Percentiles rank a stretch among this genome's conserved stretches.
Conservation (phyloP, 495 filamentous ascomycete genomes). For the Penicillium macrosclerotiorum region DNA sequence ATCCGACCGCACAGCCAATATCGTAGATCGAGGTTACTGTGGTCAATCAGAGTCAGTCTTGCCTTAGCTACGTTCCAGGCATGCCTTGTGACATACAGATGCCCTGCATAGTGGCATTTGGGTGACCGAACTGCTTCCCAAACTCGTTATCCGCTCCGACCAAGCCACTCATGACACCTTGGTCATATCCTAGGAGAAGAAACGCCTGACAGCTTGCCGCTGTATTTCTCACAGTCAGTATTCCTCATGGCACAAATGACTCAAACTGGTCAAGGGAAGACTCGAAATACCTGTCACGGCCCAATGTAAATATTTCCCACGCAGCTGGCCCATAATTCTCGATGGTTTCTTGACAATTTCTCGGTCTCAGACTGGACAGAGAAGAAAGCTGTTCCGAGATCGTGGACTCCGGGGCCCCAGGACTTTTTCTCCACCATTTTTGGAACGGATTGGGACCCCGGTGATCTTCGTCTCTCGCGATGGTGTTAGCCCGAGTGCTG, state of each 20-base stretch:
- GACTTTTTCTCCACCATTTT: too few relatives aligned
- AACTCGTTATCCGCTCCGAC: slow-evolving; percentile 40
- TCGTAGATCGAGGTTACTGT: slow-evolving; percentile 44
- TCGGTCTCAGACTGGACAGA: too few relatives aligned
- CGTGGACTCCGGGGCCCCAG: too few relatives aligned
- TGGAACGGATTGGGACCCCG: too few relatives aligned
- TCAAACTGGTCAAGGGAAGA: too few relatives aligned
- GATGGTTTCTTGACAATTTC: too few relatives aligned
- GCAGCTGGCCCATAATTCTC: slow-evolving; percentile 14
- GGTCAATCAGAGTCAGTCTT: neutral
- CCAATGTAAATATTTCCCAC: slow-evolving; percentile 20
- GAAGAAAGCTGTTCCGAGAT: too few relatives aligned
- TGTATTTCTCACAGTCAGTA: neutral
- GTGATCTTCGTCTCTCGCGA: too few relatives aligned
- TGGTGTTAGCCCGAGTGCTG: too few relatives aligned
- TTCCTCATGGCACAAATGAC: neutral
- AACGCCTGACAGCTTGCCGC: slow-evolving; percentile 35
- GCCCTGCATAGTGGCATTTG: slow-evolving; percentile 38
- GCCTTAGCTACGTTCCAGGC: neutral
- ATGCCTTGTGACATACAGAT: slow-evolving; percentile 15
- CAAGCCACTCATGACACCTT: slow-evolving; percentile 39
- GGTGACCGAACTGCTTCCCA: slow-evolving; percentile 37
- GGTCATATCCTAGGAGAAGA: slow-evolving; percentile 37
- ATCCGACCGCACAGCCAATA: slow-evolving; percentile 46
- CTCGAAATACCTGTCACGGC: slow-evolving; percentile 20